A percentile compares a stretch with the other conserved stretches of the same genome.
Evolutionary conservation across 805 yeast genomes (phyloP).

Genomic region (Pichia rugopelliculosa): DNA sequence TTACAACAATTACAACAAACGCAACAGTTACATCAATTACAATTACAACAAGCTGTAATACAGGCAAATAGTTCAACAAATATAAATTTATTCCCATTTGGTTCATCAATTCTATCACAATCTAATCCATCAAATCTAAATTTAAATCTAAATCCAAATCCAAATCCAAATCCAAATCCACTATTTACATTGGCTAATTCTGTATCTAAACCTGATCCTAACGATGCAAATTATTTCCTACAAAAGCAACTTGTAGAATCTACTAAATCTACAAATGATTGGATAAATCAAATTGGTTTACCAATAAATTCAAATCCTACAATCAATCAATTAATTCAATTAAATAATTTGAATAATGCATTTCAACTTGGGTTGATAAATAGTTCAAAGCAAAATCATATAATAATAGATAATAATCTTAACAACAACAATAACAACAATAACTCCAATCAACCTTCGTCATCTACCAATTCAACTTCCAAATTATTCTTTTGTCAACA

Average conservation of each 20-base stretch:
- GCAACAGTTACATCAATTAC: constrained; percentile 2
- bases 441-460: background rate
- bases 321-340: background rate
- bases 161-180: constrained; percentile 21
- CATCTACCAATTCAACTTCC: background rate
- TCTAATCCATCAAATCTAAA: background rate
- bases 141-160: constrained; percentile 15
- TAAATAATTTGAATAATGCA: background rate
- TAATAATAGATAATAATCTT: background rate
- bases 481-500: constrained; percentile 21
- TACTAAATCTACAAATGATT: background rate
- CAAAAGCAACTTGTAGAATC: background rate
- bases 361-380: background rate
- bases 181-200: constrained; percentile 27
- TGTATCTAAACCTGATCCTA: constrained; percentile 7
- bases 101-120: no score
- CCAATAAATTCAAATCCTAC: background rate
- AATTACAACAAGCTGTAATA: background rate
- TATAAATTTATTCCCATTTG: background rate
- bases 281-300: constrained; percentile 1
- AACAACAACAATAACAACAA: background rate
- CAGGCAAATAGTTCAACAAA: background rate
- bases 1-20: constrained; percentile 5
- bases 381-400: background rate
- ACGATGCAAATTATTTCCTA: background rate